Evolutionary conservation across 495 filamentous ascomycete species (phyloP).

Genomic region (Penicillium parvum): DNA sequence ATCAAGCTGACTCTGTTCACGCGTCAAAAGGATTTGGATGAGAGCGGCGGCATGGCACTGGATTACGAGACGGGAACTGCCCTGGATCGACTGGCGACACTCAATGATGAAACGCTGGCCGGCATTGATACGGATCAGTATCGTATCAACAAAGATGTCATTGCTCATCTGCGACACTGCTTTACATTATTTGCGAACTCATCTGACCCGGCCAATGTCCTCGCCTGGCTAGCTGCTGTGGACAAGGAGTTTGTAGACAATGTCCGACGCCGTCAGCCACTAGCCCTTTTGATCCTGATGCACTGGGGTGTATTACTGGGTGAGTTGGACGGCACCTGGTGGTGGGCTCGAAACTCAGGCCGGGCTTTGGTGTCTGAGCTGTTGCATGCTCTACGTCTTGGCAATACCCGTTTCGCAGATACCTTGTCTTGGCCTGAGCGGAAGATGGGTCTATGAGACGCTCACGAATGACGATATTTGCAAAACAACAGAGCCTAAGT

Average conservation of each 20-base stretch:
- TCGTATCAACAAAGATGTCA: constrained; percentile 28
- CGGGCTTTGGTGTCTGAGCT: constrained; percentile 30
- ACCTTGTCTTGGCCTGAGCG: constrained; percentile 30
- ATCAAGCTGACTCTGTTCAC: constrained; percentile 27
- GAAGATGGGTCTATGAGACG: constrained; percentile 25
- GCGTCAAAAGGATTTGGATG: constrained; percentile 17
- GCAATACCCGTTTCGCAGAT: constrained; percentile 20
- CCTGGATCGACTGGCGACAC: constrained; percentile 19
- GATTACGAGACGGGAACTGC: constrained; percentile 26
- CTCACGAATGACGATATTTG: neutral
- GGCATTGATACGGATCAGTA: constrained; percentile 23
- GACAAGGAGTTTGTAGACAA: constrained; percentile 34
- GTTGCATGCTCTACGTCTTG: constrained; percentile 14
- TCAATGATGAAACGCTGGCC: constrained; percentile 25
- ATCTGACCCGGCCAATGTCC: constrained; percentile 25
- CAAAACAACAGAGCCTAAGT: neutral
- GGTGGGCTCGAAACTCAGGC: constrained; percentile 38
- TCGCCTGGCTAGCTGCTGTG: constrained; percentile 35
- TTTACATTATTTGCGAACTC: constrained; percentile 21
- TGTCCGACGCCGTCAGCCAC: constrained; percentile 27
- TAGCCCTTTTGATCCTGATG: constrained; percentile 34
- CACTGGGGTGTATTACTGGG: constrained; percentile 36
- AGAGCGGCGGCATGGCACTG: constrained; percentile 2
- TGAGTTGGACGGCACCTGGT: constrained; percentile 31
- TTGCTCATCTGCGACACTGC: constrained; percentile 27